Conservation (phyloP, 768 basidiomycete species). For the Collybia mongolica region DNA sequence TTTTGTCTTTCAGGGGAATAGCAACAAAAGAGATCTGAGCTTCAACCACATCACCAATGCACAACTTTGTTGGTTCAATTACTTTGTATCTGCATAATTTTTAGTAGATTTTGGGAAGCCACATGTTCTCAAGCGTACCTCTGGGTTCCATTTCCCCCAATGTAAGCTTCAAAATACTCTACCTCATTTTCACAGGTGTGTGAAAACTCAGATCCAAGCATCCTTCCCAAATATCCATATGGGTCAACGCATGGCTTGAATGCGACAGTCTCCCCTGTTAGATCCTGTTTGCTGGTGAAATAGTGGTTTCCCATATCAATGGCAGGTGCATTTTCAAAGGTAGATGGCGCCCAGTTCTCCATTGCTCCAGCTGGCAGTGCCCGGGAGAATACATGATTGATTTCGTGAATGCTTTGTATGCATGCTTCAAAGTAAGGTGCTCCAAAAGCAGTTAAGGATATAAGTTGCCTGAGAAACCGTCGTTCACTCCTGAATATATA, state of each 20-base stretch:
- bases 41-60: background rate
- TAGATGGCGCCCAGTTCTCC: background rate
- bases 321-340: background rate
- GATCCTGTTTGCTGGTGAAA: background rate
- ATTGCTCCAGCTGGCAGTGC: background rate
- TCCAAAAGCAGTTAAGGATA: background rate
- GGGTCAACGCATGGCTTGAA: background rate
- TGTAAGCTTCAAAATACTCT: background rate
- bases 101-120: too few relatives aligned
- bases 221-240: background rate
- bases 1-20: background rate
- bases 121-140: too few relatives aligned
- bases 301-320: background rate
- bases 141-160: background rate
- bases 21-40: background rate
- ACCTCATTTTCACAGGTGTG: background rate
- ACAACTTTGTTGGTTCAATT: background rate
- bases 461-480: background rate
- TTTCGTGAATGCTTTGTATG: background rate
- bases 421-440: background rate
- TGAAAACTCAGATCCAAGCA: background rate
- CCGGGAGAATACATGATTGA: background rate
- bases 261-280: background rate
- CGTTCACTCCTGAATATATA: too few relatives aligned
- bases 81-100: background rate